These are phyloP conservation scores for Blumeria graminis DNA, from an alignment of 2,329 filamentous ascomycete species.

Conservation along the genomic window DNA sequence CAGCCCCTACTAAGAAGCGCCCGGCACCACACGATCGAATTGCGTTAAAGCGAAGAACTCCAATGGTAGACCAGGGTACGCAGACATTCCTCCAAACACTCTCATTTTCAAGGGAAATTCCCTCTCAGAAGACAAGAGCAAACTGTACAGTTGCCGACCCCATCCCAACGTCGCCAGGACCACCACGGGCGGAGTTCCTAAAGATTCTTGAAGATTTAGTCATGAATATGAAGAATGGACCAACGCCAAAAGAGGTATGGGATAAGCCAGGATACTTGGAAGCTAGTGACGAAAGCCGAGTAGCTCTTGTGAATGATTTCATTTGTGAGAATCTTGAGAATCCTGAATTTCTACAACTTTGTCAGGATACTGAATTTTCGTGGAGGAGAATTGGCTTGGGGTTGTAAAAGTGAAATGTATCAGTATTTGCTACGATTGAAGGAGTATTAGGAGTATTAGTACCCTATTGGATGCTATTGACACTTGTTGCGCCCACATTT, in stretches of 20 bases:
- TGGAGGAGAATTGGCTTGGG: slow-evolving; percentile 25
- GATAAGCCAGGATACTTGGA: slow-evolving; percentile 10
- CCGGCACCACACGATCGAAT: slow-evolving; percentile 2
- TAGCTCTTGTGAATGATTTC: slow-evolving; percentile 22
- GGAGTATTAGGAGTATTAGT: neutral
- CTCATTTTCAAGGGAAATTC: neutral
- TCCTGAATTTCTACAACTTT: slow-evolving; percentile 24
- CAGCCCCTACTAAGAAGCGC: slow-evolving; percentile 1
- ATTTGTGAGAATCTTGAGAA: slow-evolving; percentile 25
- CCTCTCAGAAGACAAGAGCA: too few relatives aligned
- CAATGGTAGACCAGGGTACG: slow-evolving; percentile 12
- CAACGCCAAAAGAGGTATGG: slow-evolving; percentile 10
- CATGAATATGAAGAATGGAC: slow-evolving; percentile 7
- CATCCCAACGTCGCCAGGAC: neutral
- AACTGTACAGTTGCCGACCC: too few relatives aligned
- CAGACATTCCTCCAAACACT: slow-evolving; percentile 8
- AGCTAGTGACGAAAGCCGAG: slow-evolving; percentile 17
- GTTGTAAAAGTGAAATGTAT: slow-evolving; percentile 6
- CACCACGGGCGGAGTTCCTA: slow-evolving; percentile 7
- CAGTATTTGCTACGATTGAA: neutral
- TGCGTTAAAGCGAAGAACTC: slow-evolving; percentile 8
- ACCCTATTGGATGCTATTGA: neutral
- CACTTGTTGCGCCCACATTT: too few relatives aligned
- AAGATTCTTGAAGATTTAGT: slow-evolving; percentile 9
- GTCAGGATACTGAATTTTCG: slow-evolving; percentile 23